These are phyloP conservation scores for Anthracocystis panici-leucophaei DNA, from an alignment of 1,284 basidiomycete species.

Conservation along the genomic window DNA sequence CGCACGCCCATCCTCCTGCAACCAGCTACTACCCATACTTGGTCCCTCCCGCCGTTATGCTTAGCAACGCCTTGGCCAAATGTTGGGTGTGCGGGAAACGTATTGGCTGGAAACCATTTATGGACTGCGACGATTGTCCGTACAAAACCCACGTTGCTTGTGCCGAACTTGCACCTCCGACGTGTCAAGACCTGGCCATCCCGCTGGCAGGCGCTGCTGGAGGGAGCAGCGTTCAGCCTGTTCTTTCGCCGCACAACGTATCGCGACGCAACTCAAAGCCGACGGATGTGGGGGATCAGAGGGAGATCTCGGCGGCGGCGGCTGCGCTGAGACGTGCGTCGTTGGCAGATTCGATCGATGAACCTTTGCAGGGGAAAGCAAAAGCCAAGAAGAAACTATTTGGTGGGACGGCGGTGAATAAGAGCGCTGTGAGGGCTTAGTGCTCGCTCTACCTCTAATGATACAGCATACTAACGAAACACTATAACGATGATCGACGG, in stretches of 20 bases:
- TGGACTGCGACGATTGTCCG: constrained; percentile 67
- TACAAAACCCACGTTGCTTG: constrained; percentile 66
- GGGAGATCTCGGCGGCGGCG: constrained; percentile 48
- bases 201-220: constrained; percentile 21
- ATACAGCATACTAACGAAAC: too few relatives aligned
- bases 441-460: too few relatives aligned
- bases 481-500: background rate
- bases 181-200: constrained; percentile 59
- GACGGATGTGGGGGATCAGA: constrained; percentile 38
- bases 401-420: constrained; percentile 38
- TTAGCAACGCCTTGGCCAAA: constrained; percentile 63
- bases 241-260: constrained; percentile 44
- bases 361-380: constrained; percentile 20
- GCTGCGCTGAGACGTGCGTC: constrained; percentile 36
- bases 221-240: constrained; percentile 29
- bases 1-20: constrained; percentile 15
- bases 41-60: constrained; percentile 62
- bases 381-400: constrained; percentile 52
- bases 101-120: constrained; percentile 64
- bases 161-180: constrained; percentile 58
- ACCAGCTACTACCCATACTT: constrained; percentile 43
- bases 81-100: constrained; percentile 63
- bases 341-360: constrained; percentile 25
- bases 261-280: constrained; percentile 42
- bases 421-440: constrained; percentile 37